Conservation (phyloP, 2,329 filamentous ascomycete species). For the Tolypocladium tundrense region DNA sequence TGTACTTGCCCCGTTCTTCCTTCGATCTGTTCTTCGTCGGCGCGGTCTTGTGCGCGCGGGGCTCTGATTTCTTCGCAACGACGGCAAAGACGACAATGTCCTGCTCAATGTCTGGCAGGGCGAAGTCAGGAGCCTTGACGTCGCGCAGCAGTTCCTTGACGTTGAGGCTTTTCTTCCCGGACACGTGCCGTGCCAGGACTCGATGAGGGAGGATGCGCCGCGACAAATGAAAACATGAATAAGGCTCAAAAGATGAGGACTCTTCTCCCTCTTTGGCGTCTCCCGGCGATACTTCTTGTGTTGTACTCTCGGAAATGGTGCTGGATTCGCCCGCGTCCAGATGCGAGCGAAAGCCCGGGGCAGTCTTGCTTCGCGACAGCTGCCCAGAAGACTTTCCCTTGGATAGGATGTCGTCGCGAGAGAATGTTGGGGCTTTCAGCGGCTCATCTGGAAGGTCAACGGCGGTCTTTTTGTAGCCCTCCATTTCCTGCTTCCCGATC, state of each 20-base stretch:
- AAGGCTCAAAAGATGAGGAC: conserved; percentile 63
- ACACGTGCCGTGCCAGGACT: conserved; percentile 66
- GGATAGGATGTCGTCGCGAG: conserved; percentile 51
- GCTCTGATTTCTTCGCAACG: conserved; percentile 79
- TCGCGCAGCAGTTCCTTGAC: conserved; percentile 72
- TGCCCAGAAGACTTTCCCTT: conserved; percentile 10
- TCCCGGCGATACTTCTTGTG: conserved; percentile 8
- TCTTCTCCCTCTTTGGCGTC: conserved; percentile 15
- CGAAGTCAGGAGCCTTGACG: conserved; percentile 75
- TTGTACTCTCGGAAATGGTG: not conserved
- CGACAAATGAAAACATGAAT: conserved; percentile 75
- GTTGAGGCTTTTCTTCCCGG: conserved; percentile 64
- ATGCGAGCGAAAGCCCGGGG: conserved; percentile 17
- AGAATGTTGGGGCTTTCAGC: conserved; percentile 41
- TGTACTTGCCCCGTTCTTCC: conserved; percentile 69
- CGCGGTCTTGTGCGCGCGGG: conserved; percentile 47
- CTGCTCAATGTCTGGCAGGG: conserved; percentile 70
- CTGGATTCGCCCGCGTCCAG: conserved; percentile 9
- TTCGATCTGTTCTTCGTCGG: conserved; percentile 32
- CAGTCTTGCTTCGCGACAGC: conserved; percentile 34
- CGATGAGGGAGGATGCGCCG: conserved; percentile 75
- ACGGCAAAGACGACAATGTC: conserved; percentile 87
- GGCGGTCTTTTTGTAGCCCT: conserved; percentile 47
- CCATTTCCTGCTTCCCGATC: conserved; percentile 47
- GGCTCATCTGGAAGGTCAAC: conserved; percentile 41